These are phyloP conservation scores for Calocybe cyanea DNA, from an alignment of 768 basidiomycete species.

Conservation along the genomic window DNA sequence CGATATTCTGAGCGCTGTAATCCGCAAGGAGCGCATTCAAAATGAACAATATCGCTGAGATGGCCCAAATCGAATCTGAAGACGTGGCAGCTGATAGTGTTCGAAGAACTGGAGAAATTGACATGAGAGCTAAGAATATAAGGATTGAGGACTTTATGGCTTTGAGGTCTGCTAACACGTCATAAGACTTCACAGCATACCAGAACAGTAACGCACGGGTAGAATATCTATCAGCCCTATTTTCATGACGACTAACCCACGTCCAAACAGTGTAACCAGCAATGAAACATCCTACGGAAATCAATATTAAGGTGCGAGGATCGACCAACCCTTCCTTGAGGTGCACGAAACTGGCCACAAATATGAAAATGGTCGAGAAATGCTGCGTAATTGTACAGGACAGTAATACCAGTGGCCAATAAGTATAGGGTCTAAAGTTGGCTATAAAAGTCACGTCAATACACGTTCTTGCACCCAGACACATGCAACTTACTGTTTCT, in stretches of 20 bases:
- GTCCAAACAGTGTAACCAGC: slow-evolving; percentile 64
- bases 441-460: slow-evolving; percentile 39
- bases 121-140: slow-evolving; percentile 84
- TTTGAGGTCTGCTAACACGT: slow-evolving; percentile 51
- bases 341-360: slow-evolving; percentile 75
- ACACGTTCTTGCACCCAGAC: slow-evolving; percentile 3
- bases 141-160: slow-evolving; percentile 78
- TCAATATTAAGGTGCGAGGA: slow-evolving; percentile 64
- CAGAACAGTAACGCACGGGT: slow-evolving; percentile 14
- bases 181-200: not conserved
- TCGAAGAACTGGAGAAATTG: slow-evolving; percentile 85
- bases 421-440: slow-evolving; percentile 77
- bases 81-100: slow-evolving; percentile 95
- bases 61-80: slow-evolving; percentile 94
- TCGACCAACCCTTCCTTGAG: slow-evolving; percentile 63
- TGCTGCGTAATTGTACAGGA: slow-evolving; percentile 83
- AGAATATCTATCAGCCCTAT: slow-evolving; percentile 10
- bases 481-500: slow-evolving; percentile 61
- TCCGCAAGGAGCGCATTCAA: slow-evolving; percentile 83
- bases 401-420: slow-evolving; percentile 65
- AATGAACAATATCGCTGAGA: slow-evolving; percentile 80
- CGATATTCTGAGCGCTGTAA: slow-evolving; percentile 53
- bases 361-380: slow-evolving; percentile 73
- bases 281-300: slow-evolving; percentile 57
- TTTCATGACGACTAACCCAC: slow-evolving; percentile 33